Evolutionary conservation across 2,329 filamentous ascomycete species (phyloP).

Genomic region (Phialophora expanda): DNA sequence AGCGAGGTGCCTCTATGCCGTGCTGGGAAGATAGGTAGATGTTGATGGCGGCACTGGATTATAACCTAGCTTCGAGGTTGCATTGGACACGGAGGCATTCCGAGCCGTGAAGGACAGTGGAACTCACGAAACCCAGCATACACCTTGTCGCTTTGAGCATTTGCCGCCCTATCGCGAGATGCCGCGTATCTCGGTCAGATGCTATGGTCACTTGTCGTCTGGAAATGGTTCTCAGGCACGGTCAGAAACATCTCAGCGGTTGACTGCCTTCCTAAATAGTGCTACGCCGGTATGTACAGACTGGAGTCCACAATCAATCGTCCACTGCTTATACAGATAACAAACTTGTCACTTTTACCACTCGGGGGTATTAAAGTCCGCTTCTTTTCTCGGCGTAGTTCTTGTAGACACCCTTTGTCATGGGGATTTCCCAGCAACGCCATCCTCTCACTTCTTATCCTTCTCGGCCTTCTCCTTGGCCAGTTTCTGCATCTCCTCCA

Average conservation of each 20-base stretch:
- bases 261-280: background rate
- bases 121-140: background rate
- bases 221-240: background rate
- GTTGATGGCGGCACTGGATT: background rate
- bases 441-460: background rate
- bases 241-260: background rate
- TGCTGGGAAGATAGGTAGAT: background rate
- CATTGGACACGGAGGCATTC: background rate
- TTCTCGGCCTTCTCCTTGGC: slow-evolving; percentile 22
- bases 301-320: background rate
- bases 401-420: background rate
- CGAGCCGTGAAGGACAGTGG: background rate
- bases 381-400: background rate
- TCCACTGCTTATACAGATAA: background rate
- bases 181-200: background rate
- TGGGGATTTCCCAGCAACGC: background rate
- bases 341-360: background rate
- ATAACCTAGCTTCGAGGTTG: background rate
- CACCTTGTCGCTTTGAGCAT: background rate
- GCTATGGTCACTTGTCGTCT: background rate
- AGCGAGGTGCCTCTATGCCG: background rate
- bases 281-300: slow-evolving; percentile 7
- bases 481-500: slow-evolving; percentile 39
- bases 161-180: background rate
- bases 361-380: background rate